phyloP scores from a whole-genome alignment of 768 basidiomycete genomes.

The Chalciporus sphaerocephalus region DNA sequence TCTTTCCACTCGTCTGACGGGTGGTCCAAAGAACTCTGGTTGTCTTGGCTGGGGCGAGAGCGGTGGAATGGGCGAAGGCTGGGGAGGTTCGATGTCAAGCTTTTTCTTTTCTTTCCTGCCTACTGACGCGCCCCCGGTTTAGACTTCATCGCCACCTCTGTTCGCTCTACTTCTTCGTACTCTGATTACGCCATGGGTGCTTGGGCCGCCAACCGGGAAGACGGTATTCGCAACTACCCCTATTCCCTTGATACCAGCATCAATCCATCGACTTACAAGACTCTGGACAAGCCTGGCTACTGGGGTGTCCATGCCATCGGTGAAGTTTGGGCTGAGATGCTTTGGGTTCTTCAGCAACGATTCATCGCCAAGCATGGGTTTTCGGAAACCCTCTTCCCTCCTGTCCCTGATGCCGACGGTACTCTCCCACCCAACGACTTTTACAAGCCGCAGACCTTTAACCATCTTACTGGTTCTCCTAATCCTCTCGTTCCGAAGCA shows the following conservation, averaged over 20 bases:
- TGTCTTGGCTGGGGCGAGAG: slow-evolving; percentile 95
- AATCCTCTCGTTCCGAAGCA: slow-evolving; percentile 76
- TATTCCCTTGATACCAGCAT: slow-evolving; percentile 75
- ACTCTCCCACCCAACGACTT: slow-evolving; percentile 63
- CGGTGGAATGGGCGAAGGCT: slow-evolving; percentile 97
- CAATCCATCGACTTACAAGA: slow-evolving; percentile 94
- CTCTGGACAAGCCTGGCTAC: slow-evolving; percentile 88
- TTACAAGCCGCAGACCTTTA: slow-evolving; percentile 47
- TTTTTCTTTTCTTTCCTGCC: background rate
- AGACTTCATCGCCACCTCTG: slow-evolving; percentile 85
- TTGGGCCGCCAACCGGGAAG: slow-evolving; percentile 80
- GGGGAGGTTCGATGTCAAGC: slow-evolving; percentile 57
- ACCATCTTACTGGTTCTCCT: slow-evolving; percentile 24
- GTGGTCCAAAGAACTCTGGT: slow-evolving; percentile 87
- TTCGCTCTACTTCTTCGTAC: slow-evolving; percentile 70
- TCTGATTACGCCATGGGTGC: slow-evolving; percentile 87
- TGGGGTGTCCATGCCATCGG: slow-evolving; percentile 92
- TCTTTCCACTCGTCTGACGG: slow-evolving; percentile 88
- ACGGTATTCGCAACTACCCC: slow-evolving; percentile 82
- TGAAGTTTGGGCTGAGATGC: slow-evolving; percentile 93
- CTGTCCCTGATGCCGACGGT: slow-evolving; percentile 58
- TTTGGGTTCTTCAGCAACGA: slow-evolving; percentile 72
- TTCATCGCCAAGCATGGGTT: slow-evolving; percentile 83
- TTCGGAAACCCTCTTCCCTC: slow-evolving; percentile 77
- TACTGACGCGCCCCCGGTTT: background rate